Evolutionary conservation across 257 asterid species (phyloP), one percentile per base, ranked within the genome.

Genomic region (Petrea volubilis): DNA sequence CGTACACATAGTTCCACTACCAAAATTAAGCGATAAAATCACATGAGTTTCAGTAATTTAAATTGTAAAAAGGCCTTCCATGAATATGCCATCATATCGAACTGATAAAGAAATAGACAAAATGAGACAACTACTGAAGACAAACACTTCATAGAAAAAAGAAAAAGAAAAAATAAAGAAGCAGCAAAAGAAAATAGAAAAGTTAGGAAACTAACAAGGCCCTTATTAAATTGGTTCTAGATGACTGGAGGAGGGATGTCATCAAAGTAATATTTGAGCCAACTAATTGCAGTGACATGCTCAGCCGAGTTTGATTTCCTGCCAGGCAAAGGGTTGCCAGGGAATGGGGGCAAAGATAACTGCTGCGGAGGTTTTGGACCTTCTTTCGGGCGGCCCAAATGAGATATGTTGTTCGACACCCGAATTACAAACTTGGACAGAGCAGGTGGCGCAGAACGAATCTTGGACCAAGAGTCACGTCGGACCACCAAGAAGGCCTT

Each of bases 191-290:
- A 31, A 31, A 31, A 31, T 2, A 31, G 64, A 69, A 53, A 71
- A 59, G 74, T 40, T 40, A 50, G 34, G 55, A 55, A 4, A 85
- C 93, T 61, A 6, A 94, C 99, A 5, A 89, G 93, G 83, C 95
- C 91, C 77, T 90, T 85, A 68, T 82, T 86, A 78, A 94, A 94
- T 80, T 87, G 96, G 50, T 84, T 70, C 70, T 87, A 96, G 72
- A 88, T 84, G 69, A 72, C 76, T 17, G 83, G 81, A 40, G 90
- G 93, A 69, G 83, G 85, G 40, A 83, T 77, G 43, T 88, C 99
- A 18, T 83, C 84, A 29, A 94, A 89, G 87, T 89, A 94, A 80
- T 94, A 94, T 75, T 92, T 91, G 74, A 91, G 92, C 99, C 99
- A 94, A 81, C 90, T 91, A 74, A 94, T 81, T 57, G 97, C 97